Base-by-base conservation (phyloP, 2,329 filamentous ascomycete species). In the Colletotrichum zoysiae region DNA sequence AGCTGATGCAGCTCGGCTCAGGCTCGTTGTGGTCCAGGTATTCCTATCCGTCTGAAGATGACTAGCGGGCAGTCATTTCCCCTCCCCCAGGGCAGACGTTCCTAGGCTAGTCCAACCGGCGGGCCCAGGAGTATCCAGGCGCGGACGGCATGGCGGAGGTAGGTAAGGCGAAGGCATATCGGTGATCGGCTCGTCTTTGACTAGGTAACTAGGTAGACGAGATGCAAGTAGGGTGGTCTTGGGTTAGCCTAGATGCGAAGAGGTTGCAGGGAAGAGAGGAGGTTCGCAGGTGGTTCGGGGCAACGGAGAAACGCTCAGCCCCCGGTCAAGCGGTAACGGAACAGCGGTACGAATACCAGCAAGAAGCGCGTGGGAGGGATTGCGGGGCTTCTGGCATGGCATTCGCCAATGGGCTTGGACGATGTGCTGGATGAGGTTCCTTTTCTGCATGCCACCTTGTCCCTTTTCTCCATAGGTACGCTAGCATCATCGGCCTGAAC, bases 311-410 rank as follows among this genome's bases (percentile, higher is more conserved):
- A 68, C 56, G 61, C 64, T 53, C 61, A 60, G 35, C 40, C 71
- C 71, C 71, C 71, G 71, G 69, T 57, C 64, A 65, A 74, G 70
- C 72, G 72, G 72, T 73, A 73, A 59, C 62, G 56, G 67, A 38
- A 48, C 53, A 60, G 38, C 50, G 58, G 58, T 63, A n/a, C n/a
- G n/a, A n/a, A n/a, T n/a, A 55, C 51, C 65, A 68, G 63, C 51
- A 65, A 53, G 51, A 60, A 56, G 59, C 55, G 56, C 26, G 33
- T 64, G 65, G 59, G 65, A 55, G 65, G 46, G 59, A 70, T 50
- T 64, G 70, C 70, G 70, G 70, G 55, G 70, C 44, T 60, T 40
- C 44, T 65, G 33, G 59, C 35, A 44, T 42, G 35, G 26, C 38
- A 64, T 50, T 56, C 59, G 23, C 70, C 70, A 70, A 65, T 72